Percentiles rank a stretch among this genome's conserved stretches.
phyloP scores from a whole-genome alignment of 345 rosid species.

The Luvunga scandens region DNA sequence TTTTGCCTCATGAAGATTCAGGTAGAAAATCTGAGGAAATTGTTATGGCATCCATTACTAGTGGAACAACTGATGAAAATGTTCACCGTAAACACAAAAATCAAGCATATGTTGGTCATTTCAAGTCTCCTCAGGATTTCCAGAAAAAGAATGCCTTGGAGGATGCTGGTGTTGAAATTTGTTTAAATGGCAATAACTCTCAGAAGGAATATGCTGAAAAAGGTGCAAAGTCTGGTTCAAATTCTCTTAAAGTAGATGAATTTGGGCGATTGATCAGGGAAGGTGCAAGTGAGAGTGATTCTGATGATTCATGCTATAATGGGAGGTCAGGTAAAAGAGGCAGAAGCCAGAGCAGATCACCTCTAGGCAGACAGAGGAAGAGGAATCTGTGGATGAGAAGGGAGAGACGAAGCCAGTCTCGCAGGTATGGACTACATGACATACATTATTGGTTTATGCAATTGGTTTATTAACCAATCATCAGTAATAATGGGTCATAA shows the following conservation, averaged over 20 bases:
- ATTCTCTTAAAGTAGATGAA: conserved; percentile 44
- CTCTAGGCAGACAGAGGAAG: conserved; percentile 41
- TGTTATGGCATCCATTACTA: conserved; percentile 11
- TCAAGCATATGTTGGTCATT: conserved; percentile 9
- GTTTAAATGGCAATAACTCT: conserved; percentile 19
- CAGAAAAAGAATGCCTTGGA: conserved; percentile 17
- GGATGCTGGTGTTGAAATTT: conserved; percentile 19
- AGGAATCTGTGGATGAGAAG: conserved; percentile 37
- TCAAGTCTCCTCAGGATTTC: conserved; percentile 21
- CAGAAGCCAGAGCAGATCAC: conserved; percentile 46
- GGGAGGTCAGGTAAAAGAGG: conserved; percentile 35
- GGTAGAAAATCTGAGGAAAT: conserved; percentile 19
- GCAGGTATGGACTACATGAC: conserved; percentile 34
- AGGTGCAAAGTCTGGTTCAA: conserved; percentile 22
- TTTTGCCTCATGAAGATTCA: background rate
- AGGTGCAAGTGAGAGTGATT: conserved; percentile 58
- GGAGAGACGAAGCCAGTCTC: conserved; percentile 48
- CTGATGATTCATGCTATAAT: conserved; percentile 37
- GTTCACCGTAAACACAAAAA: conserved; percentile 15
- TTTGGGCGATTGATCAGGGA: conserved; percentile 60
- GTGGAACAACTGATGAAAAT: conserved; percentile 15
- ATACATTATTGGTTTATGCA: background rate
- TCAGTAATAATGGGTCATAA: background rate
- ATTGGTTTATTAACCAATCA: background rate
- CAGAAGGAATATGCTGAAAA: conserved; percentile 29